phyloP scores from a whole-genome alignment of 257 asterid genomes.

The Eucommia ulmoides region DNA sequence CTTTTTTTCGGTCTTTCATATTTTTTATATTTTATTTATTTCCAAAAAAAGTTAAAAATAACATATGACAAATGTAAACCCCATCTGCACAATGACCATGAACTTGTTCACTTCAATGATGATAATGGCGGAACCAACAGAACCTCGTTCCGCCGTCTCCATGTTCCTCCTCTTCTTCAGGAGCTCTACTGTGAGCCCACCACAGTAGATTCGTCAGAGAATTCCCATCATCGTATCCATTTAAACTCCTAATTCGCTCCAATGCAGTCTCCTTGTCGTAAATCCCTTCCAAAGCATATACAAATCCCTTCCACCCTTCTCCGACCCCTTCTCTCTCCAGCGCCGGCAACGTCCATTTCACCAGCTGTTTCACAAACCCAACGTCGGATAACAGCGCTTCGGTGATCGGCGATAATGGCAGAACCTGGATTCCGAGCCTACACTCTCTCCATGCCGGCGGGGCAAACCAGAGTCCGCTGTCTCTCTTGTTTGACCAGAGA shows the following conservation, averaged over 20 bases:
- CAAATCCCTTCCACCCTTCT: conserved; percentile 94
- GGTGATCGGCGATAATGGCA: conserved; percentile 71
- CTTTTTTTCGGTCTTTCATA: too few species aligned
- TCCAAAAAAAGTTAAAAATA: too few species aligned
- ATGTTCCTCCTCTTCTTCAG: conserved; percentile 18
- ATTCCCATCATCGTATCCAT: conserved; percentile 75
- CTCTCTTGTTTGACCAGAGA: conserved; percentile 81
- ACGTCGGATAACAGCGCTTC: conserved; percentile 62
- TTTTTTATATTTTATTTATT: too few species aligned
- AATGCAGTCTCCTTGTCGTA: conserved; percentile 52
- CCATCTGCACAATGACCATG: too few species aligned
- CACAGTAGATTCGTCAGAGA: conserved; percentile 69
- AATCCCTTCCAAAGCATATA: conserved; percentile 64
- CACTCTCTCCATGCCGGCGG: conserved; percentile 77
- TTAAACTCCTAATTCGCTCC: conserved; percentile 32
- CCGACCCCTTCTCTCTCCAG: conserved; percentile 75
- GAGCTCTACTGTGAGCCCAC: conserved; percentile 79
- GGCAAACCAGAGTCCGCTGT: conserved; percentile 85
- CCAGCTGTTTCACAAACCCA: conserved; percentile 45
- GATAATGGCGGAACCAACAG: conserved; percentile 70
- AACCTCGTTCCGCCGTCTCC: conserved; percentile 27
- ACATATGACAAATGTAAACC: too few species aligned
- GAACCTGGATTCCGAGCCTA: conserved; percentile 66
- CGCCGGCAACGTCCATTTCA: conserved; percentile 68
- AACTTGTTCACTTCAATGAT: too few species aligned